These are phyloP conservation scores for Trametes maxima DNA, from an alignment of 768 basidiomycete species.

Conservation along the genomic window DNA sequence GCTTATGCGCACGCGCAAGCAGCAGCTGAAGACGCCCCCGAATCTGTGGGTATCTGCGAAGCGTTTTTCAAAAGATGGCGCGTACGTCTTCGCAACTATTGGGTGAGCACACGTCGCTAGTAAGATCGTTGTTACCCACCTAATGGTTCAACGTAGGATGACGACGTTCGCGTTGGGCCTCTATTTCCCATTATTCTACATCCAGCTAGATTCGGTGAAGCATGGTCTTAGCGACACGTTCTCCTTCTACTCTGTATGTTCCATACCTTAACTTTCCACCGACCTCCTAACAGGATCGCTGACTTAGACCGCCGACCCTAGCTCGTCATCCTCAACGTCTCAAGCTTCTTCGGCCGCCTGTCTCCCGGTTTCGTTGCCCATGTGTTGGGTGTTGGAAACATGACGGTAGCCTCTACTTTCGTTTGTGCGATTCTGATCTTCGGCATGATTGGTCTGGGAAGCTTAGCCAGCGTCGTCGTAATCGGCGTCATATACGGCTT, in stretches of 20 bases:
- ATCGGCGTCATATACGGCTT: slow-evolving; percentile 43
- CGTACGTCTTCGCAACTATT: slow-evolving; percentile 28
- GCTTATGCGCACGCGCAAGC: slow-evolving; percentile 27
- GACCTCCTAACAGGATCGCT: too few species aligned
- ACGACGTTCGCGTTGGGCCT: slow-evolving; percentile 24
- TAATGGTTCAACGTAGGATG: slow-evolving; percentile 4
- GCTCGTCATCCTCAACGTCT: slow-evolving; percentile 36
- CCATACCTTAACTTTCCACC: too few species aligned
- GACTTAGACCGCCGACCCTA: background rate
- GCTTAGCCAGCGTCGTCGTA: slow-evolving; percentile 30
- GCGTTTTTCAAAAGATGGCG: slow-evolving; percentile 28
- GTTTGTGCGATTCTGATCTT: slow-evolving; percentile 32
- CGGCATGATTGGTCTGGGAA: slow-evolving; percentile 34
- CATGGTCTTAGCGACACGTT: slow-evolving; percentile 23
- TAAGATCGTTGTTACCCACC: background rate
- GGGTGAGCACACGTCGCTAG: slow-evolving; percentile 21
- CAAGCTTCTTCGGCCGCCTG: slow-evolving; percentile 34
- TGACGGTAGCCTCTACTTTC: slow-evolving; percentile 29
- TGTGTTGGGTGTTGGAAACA: slow-evolving; percentile 33
- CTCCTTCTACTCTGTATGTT: slow-evolving; percentile 33
- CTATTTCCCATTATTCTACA: slow-evolving; percentile 34
- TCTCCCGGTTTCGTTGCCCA: slow-evolving; percentile 35
- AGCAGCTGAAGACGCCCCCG: slow-evolving; percentile 18
- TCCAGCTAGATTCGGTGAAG: slow-evolving; percentile 28
- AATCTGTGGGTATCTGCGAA: slow-evolving; percentile 15